Conservation (phyloP, 2,329 filamentous ascomycete species). For the Cyanodermella asteris region DNA sequence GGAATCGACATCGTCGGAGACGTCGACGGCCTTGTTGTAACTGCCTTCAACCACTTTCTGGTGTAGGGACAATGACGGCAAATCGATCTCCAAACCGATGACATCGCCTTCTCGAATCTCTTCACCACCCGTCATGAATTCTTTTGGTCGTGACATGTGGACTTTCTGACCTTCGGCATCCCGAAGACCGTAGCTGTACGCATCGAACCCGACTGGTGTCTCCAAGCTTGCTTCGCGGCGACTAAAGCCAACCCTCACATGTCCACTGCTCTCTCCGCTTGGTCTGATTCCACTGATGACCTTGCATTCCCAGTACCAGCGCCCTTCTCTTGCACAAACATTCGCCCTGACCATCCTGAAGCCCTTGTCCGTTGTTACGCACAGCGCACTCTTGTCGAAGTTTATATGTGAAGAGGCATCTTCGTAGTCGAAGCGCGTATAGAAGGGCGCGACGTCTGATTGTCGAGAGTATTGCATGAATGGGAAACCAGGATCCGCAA, state of each 20-base stretch:
- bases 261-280: conserved; percentile 22
- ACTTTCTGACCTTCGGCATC: conserved; percentile 82
- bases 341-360: conserved; percentile 85
- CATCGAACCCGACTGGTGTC: conserved; percentile 67
- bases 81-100: conserved; percentile 75
- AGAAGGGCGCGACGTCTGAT: conserved; percentile 34
- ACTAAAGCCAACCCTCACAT: conserved; percentile 71
- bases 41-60: conserved; percentile 69
- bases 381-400: conserved; percentile 53
- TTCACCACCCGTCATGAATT: conserved; percentile 61
- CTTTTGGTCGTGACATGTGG: conserved; percentile 79
- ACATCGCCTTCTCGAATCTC: conserved; percentile 78
- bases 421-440: conserved; percentile 74
- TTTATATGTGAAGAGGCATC: conserved; percentile 72
- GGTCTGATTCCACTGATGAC: conserved; percentile 49
- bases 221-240: conserved; percentile 62
- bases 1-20: conserved; percentile 10
- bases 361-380: conserved; percentile 80
- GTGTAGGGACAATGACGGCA: conserved; percentile 69
- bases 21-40: conserved; percentile 69
- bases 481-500: conserved; percentile 70
- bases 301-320: conserved; percentile 87
- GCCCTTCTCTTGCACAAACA: conserved; percentile 68
- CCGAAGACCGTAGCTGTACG: conserved; percentile 82
- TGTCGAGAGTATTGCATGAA: conserved; percentile 7